Evolutionary conservation across 2,329 filamentous ascomycete species (phyloP).

Genomic region (Microcyclospora pomicola): DNA sequence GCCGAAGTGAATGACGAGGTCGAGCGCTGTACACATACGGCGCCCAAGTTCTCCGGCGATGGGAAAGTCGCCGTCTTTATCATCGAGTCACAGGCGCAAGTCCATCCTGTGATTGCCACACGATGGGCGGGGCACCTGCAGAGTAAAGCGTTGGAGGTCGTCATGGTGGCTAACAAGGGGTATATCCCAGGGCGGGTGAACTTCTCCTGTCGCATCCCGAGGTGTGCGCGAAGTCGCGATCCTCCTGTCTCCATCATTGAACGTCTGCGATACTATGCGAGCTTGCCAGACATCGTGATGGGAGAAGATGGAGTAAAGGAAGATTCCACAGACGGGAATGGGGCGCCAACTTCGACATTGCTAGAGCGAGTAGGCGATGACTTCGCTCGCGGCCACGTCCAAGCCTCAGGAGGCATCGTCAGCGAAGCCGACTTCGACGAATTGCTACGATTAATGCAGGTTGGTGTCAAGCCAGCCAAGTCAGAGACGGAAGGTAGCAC

Average conservation of each 20-base stretch:
- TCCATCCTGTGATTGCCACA: slow-evolving; percentile 54
- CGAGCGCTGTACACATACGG: slow-evolving; percentile 45
- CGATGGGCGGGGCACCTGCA: slow-evolving; percentile 50
- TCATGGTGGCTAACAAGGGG: slow-evolving; percentile 54
- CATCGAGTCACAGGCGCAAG: slow-evolving; percentile 46
- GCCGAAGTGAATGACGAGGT: slow-evolving; percentile 48
- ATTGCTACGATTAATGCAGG: slow-evolving; percentile 43
- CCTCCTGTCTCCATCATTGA: slow-evolving; percentile 51
- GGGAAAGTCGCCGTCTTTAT: slow-evolving; percentile 49
- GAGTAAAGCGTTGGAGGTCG: slow-evolving; percentile 45
- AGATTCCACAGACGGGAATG: not conserved
- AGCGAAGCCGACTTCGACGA: slow-evolving; percentile 49
- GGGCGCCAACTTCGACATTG: slow-evolving; percentile 16
- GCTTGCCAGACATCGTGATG: slow-evolving; percentile 22
- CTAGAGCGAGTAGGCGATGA: slow-evolving; percentile 43
- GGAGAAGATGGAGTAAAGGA: slow-evolving; percentile 1
- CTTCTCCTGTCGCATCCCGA: slow-evolving; percentile 51
- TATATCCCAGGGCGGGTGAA: slow-evolving; percentile 51
- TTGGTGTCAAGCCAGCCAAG: slow-evolving; percentile 41
- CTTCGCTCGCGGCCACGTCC: slow-evolving; percentile 54
- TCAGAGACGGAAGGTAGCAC: slow-evolving; percentile 18
- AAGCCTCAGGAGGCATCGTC: slow-evolving; percentile 53
- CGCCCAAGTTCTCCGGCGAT: slow-evolving; percentile 51
- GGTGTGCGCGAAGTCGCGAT: slow-evolving; percentile 39
- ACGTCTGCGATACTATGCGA: slow-evolving; percentile 39